Evolutionary conservation across 192 early-diverging fungal genomes (phyloP).

Genomic region (Kickxella alabastrina): DNA sequence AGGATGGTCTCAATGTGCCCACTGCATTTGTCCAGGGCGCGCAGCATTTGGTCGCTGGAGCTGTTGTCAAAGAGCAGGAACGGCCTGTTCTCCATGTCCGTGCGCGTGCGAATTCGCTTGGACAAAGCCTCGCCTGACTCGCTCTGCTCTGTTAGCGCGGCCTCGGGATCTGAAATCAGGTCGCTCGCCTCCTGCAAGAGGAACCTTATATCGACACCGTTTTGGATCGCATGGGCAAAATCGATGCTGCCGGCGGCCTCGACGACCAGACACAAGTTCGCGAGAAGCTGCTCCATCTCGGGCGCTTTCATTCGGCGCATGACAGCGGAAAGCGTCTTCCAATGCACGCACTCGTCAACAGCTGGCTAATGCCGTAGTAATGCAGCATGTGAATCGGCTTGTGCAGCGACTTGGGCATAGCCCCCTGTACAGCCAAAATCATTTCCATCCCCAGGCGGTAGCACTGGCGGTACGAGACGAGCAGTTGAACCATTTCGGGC

Average conservation of each 20-base stretch:
- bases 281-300: slow-evolving; percentile 38
- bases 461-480: slow-evolving; percentile 56
- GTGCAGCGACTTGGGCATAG: slow-evolving; percentile 29
- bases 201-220: slow-evolving; percentile 8
- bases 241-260: slow-evolving; percentile 3
- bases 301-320: slow-evolving; percentile 37
- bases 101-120: slow-evolving; percentile 40
- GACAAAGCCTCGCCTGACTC: background rate
- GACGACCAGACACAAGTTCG: slow-evolving; percentile 3
- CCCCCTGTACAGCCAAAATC: slow-evolving; percentile 55
- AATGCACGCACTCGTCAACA: slow-evolving; percentile 37
- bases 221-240: slow-evolving; percentile 17
- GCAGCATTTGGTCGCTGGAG: slow-evolving; percentile 36
- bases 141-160: slow-evolving; percentile 2
- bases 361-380: slow-evolving; percentile 55
- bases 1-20: slow-evolving; percentile 25
- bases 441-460: slow-evolving; percentile 63
- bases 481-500: slow-evolving; percentile 45
- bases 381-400: slow-evolving; percentile 67
- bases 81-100: slow-evolving; percentile 41
- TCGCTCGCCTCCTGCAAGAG: slow-evolving; percentile 10
- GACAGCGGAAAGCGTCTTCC: slow-evolving; percentile 42
- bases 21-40: slow-evolving; percentile 29
- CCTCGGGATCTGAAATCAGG: slow-evolving; percentile 13
- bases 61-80: slow-evolving; percentile 43